Evolutionary conservation across 495 filamentous ascomycete species (phyloP), one percentile per base, ranked within the genome.

Genomic region (Penicillium turbatum): DNA sequence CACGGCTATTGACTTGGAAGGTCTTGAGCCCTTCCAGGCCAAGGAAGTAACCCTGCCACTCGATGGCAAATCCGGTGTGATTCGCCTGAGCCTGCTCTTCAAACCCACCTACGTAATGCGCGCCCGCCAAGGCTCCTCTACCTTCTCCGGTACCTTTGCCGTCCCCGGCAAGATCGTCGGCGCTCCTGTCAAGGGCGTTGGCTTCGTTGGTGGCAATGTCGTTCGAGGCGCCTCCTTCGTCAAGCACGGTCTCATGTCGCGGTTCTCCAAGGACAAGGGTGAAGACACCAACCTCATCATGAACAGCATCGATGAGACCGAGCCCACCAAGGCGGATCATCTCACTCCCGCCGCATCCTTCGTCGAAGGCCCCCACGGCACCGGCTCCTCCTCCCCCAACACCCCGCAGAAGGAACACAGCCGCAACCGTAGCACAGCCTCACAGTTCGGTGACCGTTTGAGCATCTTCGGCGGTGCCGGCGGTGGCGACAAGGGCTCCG

Each of bases 141-240:
- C 93, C 4, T 95, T 99, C 79, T 85, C 84, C 4, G 93, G 93
- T 12, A 97, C 91, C 0, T 96, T 98, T 64, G 84, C 87, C 5
- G 78, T 86, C 5, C 90, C 93, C n/a, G 89, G 90, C 27, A 95
- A 91, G 73, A 87, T 97, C 46, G 87, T 97, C 48, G 91, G 90
- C 21, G 92, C 88, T 10, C 93, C 93, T 10, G 82, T 97, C 63
- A 97, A 97, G 74, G 92, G 92, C 27, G 89, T 87, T 26, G 85
- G 82, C 41, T 85, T 86, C 37, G 86, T 89, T 39, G 90, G 86
- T 7, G 86, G 87, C 55, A 85, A 87, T 48, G 88, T 97, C 42
- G 82, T 85, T 55, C 93, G 90, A 65, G 93, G 90, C 27, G 92
- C 90, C 4, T 89, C 88, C 5, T 92, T 93, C 79, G 67, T 97